A percentile compares a stretch with the other conserved stretches of the same genome.
These are phyloP conservation scores for Atkinsonella texensis DNA, from an alignment of 2,329 filamentous ascomycete species.

Conservation along the genomic window DNA sequence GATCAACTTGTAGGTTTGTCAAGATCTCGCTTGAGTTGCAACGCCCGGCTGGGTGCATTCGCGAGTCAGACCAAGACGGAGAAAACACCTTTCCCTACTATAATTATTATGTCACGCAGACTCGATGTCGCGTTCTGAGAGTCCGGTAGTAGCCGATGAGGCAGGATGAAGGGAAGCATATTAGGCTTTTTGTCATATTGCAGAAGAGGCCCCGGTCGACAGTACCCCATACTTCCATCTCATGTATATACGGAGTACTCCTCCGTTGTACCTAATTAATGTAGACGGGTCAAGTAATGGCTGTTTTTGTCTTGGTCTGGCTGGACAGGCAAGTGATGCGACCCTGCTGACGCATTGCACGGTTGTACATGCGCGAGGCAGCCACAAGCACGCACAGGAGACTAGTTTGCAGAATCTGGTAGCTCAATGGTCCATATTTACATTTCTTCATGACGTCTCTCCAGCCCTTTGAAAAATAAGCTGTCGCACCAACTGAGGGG, in stretches of 20 bases:
- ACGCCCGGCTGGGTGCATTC: background rate
- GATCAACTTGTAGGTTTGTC: background rate
- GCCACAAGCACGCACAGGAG: background rate
- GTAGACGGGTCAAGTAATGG: background rate
- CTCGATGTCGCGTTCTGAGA: background rate
- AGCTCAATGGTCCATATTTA: background rate
- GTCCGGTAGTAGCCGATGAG: background rate
- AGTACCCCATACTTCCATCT: background rate
- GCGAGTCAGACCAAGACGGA: background rate
- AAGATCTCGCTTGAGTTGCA: background rate
- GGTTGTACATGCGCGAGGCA: background rate
- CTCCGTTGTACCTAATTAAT: background rate
- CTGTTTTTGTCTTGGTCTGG: background rate
- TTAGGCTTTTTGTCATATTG: background rate
- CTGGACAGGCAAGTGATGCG: background rate
- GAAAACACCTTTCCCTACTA: background rate
- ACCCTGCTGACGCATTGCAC: background rate
- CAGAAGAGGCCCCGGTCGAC: background rate
- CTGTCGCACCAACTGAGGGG: background rate
- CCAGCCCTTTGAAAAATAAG: background rate
- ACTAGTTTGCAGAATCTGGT: background rate
- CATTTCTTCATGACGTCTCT: too few relatives aligned
- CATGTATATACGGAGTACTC: too few relatives aligned
- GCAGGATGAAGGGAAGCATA: background rate
- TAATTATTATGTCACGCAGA: too few relatives aligned